Base-by-base conservation (phyloP, 768 basidiomycete genomes). In the Suillus brevipes region DNA sequence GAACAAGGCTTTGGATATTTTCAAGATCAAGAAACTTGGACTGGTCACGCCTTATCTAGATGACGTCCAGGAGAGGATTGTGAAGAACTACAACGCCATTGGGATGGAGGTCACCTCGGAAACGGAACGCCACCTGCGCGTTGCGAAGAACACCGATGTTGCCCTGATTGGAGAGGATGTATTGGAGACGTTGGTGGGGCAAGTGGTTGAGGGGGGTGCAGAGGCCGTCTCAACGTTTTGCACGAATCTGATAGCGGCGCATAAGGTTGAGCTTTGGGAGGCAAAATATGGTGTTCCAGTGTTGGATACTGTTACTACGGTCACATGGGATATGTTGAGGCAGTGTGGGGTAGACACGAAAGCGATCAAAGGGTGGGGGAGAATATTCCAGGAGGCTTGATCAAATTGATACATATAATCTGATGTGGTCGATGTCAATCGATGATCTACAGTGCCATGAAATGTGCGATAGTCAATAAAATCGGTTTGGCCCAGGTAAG, bases 251-350 rank as follows among this genome's bases (percentile, higher is more conserved):
- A 36, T 55, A n/a, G 53, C 53, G 12, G 53, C 53, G 31, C 53
- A 55, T 12, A 55, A 55, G 20, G 53, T 55, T 20, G 53, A 55
- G 34, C 20, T 36, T 36, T 55, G 53, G 53, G 53, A 55, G 53
- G 31, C 53, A 36, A 55, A 55, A 20, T 55, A 36, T n/a, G 53
- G 53, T 6, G 53, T 55, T 55, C 53, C 53, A 13, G 53, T 55
- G 53, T 13, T 55, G 12, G 53, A 55, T 55, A 55, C 53, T 34
- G 53, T 55, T n/a, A 55, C 53, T 13, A 55, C 53, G 12, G 53
- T 55, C 34, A 55, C 53, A n/a, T 55, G 53, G 53, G 53, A 55
- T 55, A 55, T 55, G 53, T 36, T 55, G 53, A 55, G 6, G 53
- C 53, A 55, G 53, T 55, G 53, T 55, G 53, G 31, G 20, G 53